Evolutionary conservation across 345 rosid genomes (phyloP).

Genomic region (Arabidopsis arenosa): DNA sequence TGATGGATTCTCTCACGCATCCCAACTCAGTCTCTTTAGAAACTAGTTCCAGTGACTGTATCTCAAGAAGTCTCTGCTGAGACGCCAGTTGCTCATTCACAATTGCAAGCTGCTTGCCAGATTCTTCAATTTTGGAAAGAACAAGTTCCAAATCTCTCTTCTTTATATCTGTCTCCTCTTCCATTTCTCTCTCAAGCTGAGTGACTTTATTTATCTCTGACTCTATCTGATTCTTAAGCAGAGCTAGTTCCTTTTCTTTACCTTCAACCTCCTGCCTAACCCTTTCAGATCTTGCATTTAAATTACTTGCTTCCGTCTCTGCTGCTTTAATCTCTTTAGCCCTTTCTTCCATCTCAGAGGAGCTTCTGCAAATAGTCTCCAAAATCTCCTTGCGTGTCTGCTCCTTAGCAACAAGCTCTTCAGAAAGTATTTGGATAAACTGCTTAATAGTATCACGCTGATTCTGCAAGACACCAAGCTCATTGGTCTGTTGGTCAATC

Average conservation of each 20-base stretch:
- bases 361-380: slow-evolving; percentile 29
- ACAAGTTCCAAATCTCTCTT: not conserved
- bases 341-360: slow-evolving; percentile 18
- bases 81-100: slow-evolving; percentile 11
- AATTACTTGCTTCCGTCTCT: slow-evolving; percentile 1
- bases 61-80: not conserved
- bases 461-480: slow-evolving; percentile 18
- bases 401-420: slow-evolving; percentile 20
- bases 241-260: slow-evolving; percentile 22
- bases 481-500: slow-evolving; percentile 19
- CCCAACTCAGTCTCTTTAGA: too few species aligned
- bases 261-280: slow-evolving; percentile 26
- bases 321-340: slow-evolving; percentile 25
- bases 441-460: slow-evolving; percentile 4
- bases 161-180: slow-evolving; percentile 13
- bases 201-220: slow-evolving; percentile 13
- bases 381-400: slow-evolving; percentile 17
- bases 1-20: too few species aligned
- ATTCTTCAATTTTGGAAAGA: slow-evolving; percentile 8
- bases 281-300: slow-evolving; percentile 3
- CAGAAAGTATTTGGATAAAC: not conserved
- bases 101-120: slow-evolving; percentile 6
- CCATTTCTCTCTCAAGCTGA: slow-evolving; percentile 1
- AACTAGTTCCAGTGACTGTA: not conserved
- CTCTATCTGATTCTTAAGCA: slow-evolving; percentile 25